Conservation (phyloP, 805 yeast genomes). For the Pichia heedii region DNA sequence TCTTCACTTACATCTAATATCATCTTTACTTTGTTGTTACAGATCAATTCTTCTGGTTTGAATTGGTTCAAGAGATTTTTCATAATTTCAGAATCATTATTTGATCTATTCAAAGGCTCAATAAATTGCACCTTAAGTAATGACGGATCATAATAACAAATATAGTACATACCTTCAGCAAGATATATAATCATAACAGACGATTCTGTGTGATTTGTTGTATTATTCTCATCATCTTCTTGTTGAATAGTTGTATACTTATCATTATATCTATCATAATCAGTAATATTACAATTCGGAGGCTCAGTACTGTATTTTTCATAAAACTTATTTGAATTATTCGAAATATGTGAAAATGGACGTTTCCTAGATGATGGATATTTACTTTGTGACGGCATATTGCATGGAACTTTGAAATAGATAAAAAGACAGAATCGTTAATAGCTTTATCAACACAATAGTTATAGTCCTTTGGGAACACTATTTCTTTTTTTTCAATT, state of each 20-base stretch:
- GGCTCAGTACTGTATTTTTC: background rate
- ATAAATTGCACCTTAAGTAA: slow-evolving; percentile 2
- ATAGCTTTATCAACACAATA: too few relatives aligned
- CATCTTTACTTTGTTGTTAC: slow-evolving; percentile 7
- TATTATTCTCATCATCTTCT: background rate
- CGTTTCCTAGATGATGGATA: too few relatives aligned
- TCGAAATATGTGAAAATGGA: background rate
- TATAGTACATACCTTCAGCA: background rate
- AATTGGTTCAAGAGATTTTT: background rate
- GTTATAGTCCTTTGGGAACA: too few relatives aligned
- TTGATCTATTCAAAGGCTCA: slow-evolving; percentile 4
- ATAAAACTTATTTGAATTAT: background rate
- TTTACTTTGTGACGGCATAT: too few relatives aligned
- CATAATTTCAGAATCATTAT: background rate
- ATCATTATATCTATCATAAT: too few relatives aligned
- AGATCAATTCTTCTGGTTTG: slow-evolving; percentile 7
- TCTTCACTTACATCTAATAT: background rate
- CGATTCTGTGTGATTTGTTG: background rate
- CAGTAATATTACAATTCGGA: background rate
- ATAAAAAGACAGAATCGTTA: too few relatives aligned
- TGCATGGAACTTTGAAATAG: too few relatives aligned
- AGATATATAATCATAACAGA: background rate
- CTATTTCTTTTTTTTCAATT: too few relatives aligned
- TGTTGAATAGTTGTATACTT: background rate
- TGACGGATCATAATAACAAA: background rate